Evolutionary conservation across 1,139 yeast species (phyloP).

Genomic region (Geotrichum europaeum): DNA sequence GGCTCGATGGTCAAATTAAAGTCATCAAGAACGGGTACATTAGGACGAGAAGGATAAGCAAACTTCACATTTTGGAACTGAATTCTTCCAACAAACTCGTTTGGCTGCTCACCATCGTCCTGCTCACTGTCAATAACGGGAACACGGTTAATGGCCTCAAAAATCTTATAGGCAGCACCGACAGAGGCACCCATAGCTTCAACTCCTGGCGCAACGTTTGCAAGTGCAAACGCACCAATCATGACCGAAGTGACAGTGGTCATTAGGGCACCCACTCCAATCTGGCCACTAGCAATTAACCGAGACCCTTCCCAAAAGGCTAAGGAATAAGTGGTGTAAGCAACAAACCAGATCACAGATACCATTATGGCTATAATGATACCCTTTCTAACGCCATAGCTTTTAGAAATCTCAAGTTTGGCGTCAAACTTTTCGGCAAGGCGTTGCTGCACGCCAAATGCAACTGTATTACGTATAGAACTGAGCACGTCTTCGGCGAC

Average conservation of each 20-base stretch:
- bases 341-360: conserved; percentile 34
- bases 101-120: conserved; percentile 32
- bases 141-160: conserved; percentile 40
- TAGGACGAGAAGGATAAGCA: conserved; percentile 84
- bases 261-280: conserved; percentile 33
- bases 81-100: conserved; percentile 45
- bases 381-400: conserved; percentile 23
- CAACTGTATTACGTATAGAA: conserved; percentile 40
- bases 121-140: conserved; percentile 36
- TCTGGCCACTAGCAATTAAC: conserved; percentile 33
- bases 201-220: conserved; percentile 39
- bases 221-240: conserved; percentile 41
- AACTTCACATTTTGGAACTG: conserved; percentile 61
- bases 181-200: conserved; percentile 38
- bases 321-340: conserved; percentile 37
- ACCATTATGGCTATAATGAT: conserved; percentile 30
- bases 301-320: conserved; percentile 44
- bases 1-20: conserved; percentile 55
- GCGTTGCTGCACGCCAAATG: conserved; percentile 41
- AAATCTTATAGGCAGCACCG: conserved; percentile 39
- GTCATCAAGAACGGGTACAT: conserved; percentile 60
- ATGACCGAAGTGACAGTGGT: conserved; percentile 38
- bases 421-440: conserved; percentile 31
- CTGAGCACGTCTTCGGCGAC: conserved; percentile 42
- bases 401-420: conserved; percentile 24